Evolutionary conservation across 2,329 filamentous ascomycete genomes (phyloP).

Genomic region (Talaromyces sp.): DNA sequence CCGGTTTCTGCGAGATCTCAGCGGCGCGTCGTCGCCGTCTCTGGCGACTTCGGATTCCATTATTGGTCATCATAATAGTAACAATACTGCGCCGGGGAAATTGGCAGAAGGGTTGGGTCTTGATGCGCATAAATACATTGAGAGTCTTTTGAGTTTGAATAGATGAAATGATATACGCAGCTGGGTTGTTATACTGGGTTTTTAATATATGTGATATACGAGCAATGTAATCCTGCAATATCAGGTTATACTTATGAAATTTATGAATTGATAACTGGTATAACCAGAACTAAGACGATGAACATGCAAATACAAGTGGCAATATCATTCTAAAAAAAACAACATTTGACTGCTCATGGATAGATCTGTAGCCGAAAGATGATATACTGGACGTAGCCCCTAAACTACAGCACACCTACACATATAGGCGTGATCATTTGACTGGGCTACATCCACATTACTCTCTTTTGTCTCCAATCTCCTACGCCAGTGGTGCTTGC

Average conservation of each 20-base stretch:
- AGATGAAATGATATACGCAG: slow-evolving; percentile 16
- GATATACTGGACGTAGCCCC: neutral
- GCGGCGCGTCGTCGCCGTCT: slow-evolving; percentile 28
- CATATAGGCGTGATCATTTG: neutral
- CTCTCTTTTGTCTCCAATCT: neutral
- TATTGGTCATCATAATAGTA: slow-evolving; percentile 15
- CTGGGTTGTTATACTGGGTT: neutral
- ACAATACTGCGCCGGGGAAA: slow-evolving; percentile 15
- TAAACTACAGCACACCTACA: neutral
- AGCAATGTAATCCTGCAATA: neutral
- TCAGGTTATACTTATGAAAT: neutral
- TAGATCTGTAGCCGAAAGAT: neutral
- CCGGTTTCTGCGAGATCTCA: slow-evolving; percentile 33
- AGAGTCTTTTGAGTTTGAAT: slow-evolving; percentile 40
- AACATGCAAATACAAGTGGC: neutral
- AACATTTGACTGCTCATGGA: neutral
- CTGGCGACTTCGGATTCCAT: slow-evolving; percentile 16
- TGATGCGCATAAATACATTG: slow-evolving; percentile 43
- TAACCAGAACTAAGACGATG: no score
- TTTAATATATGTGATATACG: neutral
- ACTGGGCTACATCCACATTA: neutral
- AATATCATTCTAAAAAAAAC: neutral
- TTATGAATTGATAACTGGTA: neutral
- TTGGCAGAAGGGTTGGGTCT: slow-evolving; percentile 41
- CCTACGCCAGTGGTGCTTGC: neutral